A percentile compares a stretch with the other conserved stretches of the same genome.
Evolutionary conservation across 2,329 filamentous ascomycete species (phyloP).

Genomic region (Ophiostoma perfectum): DNA sequence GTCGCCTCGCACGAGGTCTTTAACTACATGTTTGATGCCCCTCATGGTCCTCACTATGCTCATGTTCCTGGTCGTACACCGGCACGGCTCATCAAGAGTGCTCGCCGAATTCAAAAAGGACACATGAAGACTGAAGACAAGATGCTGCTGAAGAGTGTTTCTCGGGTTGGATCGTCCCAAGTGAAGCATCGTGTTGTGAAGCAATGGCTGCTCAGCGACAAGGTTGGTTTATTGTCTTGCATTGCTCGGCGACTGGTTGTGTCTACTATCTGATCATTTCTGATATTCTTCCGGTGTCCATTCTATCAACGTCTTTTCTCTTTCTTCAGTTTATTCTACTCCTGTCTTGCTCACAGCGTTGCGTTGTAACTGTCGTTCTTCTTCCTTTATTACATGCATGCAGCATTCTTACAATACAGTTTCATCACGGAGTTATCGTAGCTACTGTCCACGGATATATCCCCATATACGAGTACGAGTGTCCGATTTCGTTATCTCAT

Average conservation of each 20-base stretch:
- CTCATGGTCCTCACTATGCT: neutral
- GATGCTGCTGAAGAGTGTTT: constrained; percentile 2
- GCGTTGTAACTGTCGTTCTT: neutral
- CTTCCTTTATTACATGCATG: neutral
- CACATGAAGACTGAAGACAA: neutral
- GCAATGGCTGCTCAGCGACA: neutral
- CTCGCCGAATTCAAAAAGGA: neutral
- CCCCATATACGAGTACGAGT: too few species aligned
- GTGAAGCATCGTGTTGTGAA: neutral
- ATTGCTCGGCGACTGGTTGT: neutral
- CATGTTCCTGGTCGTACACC: neutral
- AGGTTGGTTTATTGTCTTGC: too few species aligned
- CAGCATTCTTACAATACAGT: neutral
- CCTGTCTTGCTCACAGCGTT: neutral
- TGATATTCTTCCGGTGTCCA: neutral
- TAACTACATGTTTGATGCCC: neutral
- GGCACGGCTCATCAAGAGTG: neutral
- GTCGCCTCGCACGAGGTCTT: neutral
- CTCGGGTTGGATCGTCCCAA: neutral
- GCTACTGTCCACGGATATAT: too few species aligned
- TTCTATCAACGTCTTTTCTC: too few species aligned
- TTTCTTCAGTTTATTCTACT: neutral
- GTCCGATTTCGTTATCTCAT: too few species aligned
- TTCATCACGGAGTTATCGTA: neutral
- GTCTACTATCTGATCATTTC: neutral